Conservation (phyloP, 139 green algal genomes). For the Chlamydomonas schloesseri region DNA sequence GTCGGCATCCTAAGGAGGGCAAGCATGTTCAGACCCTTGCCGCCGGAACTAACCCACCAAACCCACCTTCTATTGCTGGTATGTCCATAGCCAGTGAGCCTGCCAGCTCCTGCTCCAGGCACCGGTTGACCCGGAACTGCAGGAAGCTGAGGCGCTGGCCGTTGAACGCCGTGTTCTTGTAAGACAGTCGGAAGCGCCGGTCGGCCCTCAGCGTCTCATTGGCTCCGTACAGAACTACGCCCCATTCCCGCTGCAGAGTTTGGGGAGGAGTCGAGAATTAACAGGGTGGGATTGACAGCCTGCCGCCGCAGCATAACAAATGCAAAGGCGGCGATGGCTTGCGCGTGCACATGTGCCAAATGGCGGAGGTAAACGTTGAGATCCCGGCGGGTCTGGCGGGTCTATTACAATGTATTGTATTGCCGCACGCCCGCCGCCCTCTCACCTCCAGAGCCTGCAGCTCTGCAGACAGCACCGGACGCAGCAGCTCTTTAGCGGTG, state of each 20-base stretch:
- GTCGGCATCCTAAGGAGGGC: no score
- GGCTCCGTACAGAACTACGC: constrained; percentile 31
- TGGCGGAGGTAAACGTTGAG: no score
- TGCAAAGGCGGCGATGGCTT: no score
- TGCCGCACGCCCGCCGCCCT: background rate
- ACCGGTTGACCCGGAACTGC: constrained; percentile 2
- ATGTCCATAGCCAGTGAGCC: no score
- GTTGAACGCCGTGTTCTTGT: background rate
- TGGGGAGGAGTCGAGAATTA: background rate
- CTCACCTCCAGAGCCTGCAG: constrained; percentile 9
- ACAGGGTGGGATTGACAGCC: no score
- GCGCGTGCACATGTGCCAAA: no score
- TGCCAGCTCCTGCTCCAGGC: background rate
- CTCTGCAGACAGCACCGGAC: background rate
- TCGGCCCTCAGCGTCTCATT: constrained; percentile 7
- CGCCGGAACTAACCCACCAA: no score
- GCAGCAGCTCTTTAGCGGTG: background rate
- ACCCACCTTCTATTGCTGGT: no score
- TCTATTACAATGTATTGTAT: no score
- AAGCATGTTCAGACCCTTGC: no score
- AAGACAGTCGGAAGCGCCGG: background rate
- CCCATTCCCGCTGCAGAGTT: constrained; percentile 15
- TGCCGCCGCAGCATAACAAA: no score
- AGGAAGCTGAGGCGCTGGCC: background rate
- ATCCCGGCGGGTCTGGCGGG: no score